These are phyloP conservation scores for Sporisorium sorghi DNA, from an alignment of 1,284 basidiomycete genomes.

Conservation along the genomic window DNA sequence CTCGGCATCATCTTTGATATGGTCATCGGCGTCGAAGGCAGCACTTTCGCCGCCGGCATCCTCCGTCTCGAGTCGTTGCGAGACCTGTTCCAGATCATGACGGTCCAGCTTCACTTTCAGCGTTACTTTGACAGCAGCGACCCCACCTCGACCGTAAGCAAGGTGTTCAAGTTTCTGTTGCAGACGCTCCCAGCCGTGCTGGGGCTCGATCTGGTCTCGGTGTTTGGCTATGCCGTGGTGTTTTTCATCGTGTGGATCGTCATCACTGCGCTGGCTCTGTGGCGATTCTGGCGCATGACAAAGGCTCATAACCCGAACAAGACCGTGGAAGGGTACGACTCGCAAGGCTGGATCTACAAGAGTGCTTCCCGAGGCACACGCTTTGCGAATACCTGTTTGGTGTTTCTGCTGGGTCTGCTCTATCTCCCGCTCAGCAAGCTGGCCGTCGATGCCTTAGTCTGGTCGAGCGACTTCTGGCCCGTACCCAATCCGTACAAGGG, in stretches of 20 bases:
- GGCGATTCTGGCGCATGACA: constrained; percentile 58
- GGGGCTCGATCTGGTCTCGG: constrained; percentile 59
- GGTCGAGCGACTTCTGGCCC: constrained; percentile 64
- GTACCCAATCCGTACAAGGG: constrained; percentile 76
- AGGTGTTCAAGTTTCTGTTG: constrained; percentile 44
- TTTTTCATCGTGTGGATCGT: constrained; percentile 56
- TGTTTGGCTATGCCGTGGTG: constrained; percentile 60
- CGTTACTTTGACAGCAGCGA: constrained; percentile 34
- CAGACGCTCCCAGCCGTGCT: constrained; percentile 55
- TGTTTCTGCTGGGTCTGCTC: constrained; percentile 54
- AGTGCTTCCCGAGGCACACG: constrained; percentile 54
- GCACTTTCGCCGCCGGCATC: constrained; percentile 58
- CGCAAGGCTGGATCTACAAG: constrained; percentile 60
- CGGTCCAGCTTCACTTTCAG: constrained; percentile 52
- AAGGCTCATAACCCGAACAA: constrained; percentile 57
- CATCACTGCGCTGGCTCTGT: constrained; percentile 44
- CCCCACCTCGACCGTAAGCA: constrained; percentile 23
- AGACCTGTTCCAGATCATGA: constrained; percentile 62
- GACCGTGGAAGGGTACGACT: constrained; percentile 58
- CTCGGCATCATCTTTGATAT: constrained; percentile 61
- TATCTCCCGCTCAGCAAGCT: constrained; percentile 66
- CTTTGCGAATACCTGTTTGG: constrained; percentile 55
- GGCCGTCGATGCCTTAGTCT: constrained; percentile 60
- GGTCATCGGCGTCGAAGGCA: constrained; percentile 63
- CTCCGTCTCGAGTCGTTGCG: constrained; percentile 57